These are phyloP conservation scores for Cryptosporidium baileyi DNA, from an alignment of 169 alveolate genomes.

Conservation along the genomic window DNA sequence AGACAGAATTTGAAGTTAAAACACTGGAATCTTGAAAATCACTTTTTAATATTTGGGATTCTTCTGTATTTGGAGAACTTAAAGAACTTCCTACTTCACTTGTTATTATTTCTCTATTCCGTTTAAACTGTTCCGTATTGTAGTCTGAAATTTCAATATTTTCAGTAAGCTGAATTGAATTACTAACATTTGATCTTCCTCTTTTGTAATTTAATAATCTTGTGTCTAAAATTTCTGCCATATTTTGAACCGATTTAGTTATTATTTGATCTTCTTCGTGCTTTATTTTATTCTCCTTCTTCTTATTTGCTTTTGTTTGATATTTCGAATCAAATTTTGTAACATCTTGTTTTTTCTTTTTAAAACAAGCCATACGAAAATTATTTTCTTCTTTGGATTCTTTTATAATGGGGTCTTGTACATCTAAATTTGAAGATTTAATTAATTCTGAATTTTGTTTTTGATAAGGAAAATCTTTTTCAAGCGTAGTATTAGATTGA, in stretches of 20 bases:
- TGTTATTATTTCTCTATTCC: background rate
- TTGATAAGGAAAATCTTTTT: too few species aligned
- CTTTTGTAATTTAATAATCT: constrained; percentile 23
- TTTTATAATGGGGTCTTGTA: too few species aligned
- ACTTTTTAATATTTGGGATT: background rate
- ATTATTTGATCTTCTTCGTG: background rate
- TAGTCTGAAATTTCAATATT: constrained; percentile 51
- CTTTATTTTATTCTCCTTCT: background rate
- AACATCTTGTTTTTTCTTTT: too few species aligned
- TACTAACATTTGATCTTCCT: constrained; percentile 50
- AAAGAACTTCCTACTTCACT: constrained; percentile 12
- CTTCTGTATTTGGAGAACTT: constrained; percentile 28
- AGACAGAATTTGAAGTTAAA: background rate
- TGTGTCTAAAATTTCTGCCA: constrained; percentile 27
- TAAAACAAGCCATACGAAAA: too few species aligned
- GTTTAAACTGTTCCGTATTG: constrained; percentile 24
- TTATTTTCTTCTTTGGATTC: too few species aligned
- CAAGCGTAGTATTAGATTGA: too few species aligned
- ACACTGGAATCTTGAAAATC: background rate
- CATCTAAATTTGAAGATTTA: too few species aligned
- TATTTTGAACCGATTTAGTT: background rate
- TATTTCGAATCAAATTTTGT: too few species aligned
- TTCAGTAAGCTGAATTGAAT: constrained; percentile 52
- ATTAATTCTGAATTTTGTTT: too few species aligned
- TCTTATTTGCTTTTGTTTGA: background rate